Evolutionary conservation across 768 basidiomycete species (phyloP).

Genomic region (Porpolomopsis calyptriformis): DNA sequence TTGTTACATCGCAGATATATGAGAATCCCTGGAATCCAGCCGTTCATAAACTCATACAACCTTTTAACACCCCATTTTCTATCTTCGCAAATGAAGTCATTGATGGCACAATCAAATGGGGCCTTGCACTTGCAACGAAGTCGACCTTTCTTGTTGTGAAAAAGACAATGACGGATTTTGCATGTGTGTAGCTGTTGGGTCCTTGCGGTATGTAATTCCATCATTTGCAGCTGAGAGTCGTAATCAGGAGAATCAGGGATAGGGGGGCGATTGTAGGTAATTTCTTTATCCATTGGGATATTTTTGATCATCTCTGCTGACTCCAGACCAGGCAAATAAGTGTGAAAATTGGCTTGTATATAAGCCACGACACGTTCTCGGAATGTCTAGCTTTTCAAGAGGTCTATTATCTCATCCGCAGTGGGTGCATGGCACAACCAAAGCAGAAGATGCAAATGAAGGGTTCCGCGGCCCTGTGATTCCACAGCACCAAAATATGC

Average conservation of each 20-base stretch:
- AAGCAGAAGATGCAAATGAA: conserved; percentile 22
- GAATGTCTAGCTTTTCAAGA: background rate
- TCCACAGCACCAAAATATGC: conserved; percentile 31
- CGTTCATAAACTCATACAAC: background rate
- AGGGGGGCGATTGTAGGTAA: background rate
- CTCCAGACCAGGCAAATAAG: background rate
- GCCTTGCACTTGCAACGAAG: no score
- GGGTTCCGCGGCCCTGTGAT: conserved; percentile 26
- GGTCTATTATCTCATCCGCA: background rate
- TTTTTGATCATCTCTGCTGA: background rate
- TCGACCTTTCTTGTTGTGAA: conserved; percentile 7
- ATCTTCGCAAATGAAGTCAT: conserved; percentile 17
- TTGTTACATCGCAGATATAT: conserved; percentile 2
- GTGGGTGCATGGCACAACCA: background rate
- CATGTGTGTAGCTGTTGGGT: conserved; percentile 27
- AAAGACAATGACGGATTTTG: conserved; percentile 15
- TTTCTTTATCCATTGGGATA: background rate
- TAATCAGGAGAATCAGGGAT: background rate
- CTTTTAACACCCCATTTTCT: conserved; percentile 22
- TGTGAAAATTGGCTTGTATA: background rate
- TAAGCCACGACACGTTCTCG: background rate
- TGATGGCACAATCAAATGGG: conserved; percentile 28
- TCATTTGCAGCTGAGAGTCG: background rate
- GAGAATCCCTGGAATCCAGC: background rate
- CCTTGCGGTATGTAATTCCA: conserved; percentile 18